Base-by-base conservation (phyloP, 371 early-diverging fungal genomes). In the Mucor lusitanicus region DNA sequence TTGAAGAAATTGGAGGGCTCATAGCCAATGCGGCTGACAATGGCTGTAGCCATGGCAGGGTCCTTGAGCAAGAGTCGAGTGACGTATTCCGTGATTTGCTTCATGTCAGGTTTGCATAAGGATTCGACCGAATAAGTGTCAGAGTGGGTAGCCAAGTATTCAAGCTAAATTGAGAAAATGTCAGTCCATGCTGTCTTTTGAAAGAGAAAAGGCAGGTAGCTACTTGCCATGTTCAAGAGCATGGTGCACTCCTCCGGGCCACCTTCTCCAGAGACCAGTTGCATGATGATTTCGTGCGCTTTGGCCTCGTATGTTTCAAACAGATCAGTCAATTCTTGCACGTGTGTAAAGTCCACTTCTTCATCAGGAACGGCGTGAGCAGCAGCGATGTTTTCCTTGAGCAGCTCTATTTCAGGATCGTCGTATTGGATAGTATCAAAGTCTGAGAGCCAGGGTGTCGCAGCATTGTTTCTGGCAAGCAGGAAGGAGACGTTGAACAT, bases 361-460 rank as follows among this genome's bases (percentile, higher is more conserved):
- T 27, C 23, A 25, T 0, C 7, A 12, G 53, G 13, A 15, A 15
- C 6, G 4, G 53, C 11, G 0, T 53, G 27, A 4, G 39, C 27
- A 6, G 30, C n/a, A 3, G 3, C n/a, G 8, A 35, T 28, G 9
- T 55, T 63, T 30, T 63, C 56, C 40, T 40, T 63, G 6, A 63
- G 28, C 6, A 55, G 27, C 1, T 28, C 37, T 19, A 63, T 53
- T 9, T 55, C 28, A 13, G 21, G 53, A 11, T 55, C 56, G 6
- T 19, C 25, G 35, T 19, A 37, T 2, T 19, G 9, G 2, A 40
- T 28, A 1, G 28, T 13, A 23, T 15, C 1, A 17, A 28, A 37
- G 27, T 53, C 53, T 3, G 21, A 9, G 23, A 63, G 6, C 64
- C 64, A 63, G 40, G 64, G 64, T 11, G 56, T 25, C 19, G n/a